Evolutionary conservation across 2,329 filamentous ascomycete species (phyloP), one percentile per base, ranked within the genome.

Genomic region (Alternaria panax): DNA sequence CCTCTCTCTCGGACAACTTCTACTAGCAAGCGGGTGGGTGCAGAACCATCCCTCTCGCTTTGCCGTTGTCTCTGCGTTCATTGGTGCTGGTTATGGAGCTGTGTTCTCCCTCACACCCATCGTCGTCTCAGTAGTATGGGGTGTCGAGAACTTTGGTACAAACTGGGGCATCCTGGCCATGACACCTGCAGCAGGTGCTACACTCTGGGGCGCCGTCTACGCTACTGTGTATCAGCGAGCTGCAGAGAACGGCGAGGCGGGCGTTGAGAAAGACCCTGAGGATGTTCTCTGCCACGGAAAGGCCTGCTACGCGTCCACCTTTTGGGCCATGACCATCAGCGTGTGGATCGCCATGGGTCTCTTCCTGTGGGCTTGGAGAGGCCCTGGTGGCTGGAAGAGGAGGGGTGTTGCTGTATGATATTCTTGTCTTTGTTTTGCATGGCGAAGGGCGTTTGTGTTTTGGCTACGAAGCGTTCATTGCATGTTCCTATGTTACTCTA

Each of bases 151-250:
- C 76, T 98, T 99, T 75, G 95, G 92, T 58, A 99, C 95, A 0
- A 98, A 99, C 71, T 99, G 94, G 88, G 95, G 95, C 9, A 93
- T 98, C 62, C 88, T 98, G 7, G 93, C 93, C 41, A 95, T 96
- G 83, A 89, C 94, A 57, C 95, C 95, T 3, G 95, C 95, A 0
- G 80, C 91, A 0, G 95, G 94, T 0, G 93, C 94, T 0, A 92
- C 92, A 0, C 85, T 97, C 30, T 99, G 94, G 93, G 92, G 93
- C 0, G 78, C 95, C 0, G 82, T 97, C n/a, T 99, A 98, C 76
- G 92, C 91, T 6, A 86, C 84, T 0, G 88, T 92, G 2, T 96
- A 96, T 71, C 89, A 95, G 77, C 84, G 83, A 42, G 90, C 86
- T 1, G 88, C 89, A 0, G 78, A 80, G 16, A 75, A 72, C 18